These are phyloP conservation scores for Quercus robur DNA, from an alignment of 306 rosid species.

Conservation along the genomic window DNA sequence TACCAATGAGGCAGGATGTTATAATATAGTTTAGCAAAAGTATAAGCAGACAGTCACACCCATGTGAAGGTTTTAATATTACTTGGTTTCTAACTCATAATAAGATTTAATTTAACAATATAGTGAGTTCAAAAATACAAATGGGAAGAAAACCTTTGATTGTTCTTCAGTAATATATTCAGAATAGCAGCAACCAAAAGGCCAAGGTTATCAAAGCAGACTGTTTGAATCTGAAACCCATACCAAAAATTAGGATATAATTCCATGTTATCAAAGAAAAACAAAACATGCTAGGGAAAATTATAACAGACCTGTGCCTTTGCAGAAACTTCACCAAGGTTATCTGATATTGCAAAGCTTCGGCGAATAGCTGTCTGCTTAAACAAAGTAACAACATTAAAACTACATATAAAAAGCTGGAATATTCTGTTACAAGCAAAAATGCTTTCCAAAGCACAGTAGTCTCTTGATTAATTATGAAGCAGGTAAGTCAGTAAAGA, in stretches of 20 bases:
- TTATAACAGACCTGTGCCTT: constrained; percentile 71
- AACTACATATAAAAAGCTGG: constrained; percentile 8
- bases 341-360: constrained; percentile 84
- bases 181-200: constrained; percentile 73
- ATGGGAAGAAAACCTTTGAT: constrained; percentile 46
- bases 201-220: constrained; percentile 91
- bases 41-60: not conserved
- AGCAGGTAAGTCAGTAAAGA: no score
- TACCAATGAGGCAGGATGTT: not conserved
- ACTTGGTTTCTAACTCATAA: not conserved
- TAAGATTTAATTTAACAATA: not conserved
- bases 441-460: no score
- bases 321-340: constrained; percentile 92
- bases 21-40: not conserved
- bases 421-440: not conserved
- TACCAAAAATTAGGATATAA: constrained; percentile 7
- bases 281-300: not conserved
- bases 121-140: no score
- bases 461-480: no score
- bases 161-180: constrained; percentile 52
- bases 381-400: constrained; percentile 22
- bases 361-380: constrained; percentile 81
- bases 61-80: not conserved
- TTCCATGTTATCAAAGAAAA: not conserved
- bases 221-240: constrained; percentile 81